Percentiles rank a stretch among this genome's conserved stretches.
Evolutionary conservation across 2,329 filamentous ascomycete species (phyloP).

Genomic region (Botryosphaeria dothidea): DNA sequence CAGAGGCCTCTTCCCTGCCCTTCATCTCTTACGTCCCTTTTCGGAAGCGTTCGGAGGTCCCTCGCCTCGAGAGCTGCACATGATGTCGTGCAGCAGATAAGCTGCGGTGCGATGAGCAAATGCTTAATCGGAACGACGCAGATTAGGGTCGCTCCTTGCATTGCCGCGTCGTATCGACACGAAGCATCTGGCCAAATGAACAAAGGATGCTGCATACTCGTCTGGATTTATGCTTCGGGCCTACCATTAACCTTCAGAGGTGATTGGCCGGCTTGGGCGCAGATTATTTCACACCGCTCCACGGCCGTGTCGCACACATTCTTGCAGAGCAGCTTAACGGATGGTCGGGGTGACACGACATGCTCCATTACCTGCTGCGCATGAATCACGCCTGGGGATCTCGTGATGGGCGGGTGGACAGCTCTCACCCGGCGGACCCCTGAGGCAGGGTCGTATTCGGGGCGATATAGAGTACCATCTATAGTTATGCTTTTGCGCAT

Average conservation of each 20-base stretch:
- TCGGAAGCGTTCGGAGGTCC: neutral
- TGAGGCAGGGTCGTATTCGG: constrained; percentile 14
- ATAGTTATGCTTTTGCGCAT: constrained; percentile 15
- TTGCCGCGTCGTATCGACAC: neutral
- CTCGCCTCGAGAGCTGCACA: constrained; percentile 10
- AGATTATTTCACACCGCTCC: constrained; percentile 7
- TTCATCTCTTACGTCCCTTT: neutral
- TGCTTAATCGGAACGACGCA: neutral
- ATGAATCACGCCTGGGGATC: constrained; percentile 13
- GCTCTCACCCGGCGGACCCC: neutral
- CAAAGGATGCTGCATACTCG: constrained; percentile 8
- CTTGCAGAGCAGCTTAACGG: constrained; percentile 5
- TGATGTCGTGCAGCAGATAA: constrained; percentile 6
- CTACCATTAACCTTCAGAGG: constrained; percentile 3
- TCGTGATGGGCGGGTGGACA: neutral
- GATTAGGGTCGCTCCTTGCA: constrained; percentile 7
- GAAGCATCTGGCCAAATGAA: neutral
- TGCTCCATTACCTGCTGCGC: constrained; percentile 7
- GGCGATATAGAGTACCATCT: constrained; percentile 4
- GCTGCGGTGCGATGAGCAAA: neutral
- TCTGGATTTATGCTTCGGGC: constrained; percentile 11
- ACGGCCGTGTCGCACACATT: neutral
- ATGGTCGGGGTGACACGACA: constrained; percentile 13
- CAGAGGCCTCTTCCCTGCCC: neutral
- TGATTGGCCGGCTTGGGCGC: neutral